phyloP scores from a whole-genome alignment of 768 basidiomycete genomes.

The Kwoniella pini region DNA sequence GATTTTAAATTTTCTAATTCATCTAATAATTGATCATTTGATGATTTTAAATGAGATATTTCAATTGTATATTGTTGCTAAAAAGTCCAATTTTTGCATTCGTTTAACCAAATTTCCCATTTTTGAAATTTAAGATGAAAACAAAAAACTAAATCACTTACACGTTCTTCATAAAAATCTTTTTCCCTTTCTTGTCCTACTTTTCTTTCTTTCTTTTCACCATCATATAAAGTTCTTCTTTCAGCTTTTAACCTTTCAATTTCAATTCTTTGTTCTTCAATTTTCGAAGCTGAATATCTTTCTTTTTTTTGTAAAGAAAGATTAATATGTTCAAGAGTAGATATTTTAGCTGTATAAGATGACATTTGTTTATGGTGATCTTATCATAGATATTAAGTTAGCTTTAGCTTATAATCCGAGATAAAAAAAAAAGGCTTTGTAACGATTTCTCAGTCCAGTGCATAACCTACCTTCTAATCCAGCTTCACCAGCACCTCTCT shows the following conservation, averaged over 20 bases:
- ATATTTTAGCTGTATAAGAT: slow-evolving; percentile 5
- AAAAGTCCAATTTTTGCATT: neutral
- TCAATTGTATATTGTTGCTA: slow-evolving; percentile 10
- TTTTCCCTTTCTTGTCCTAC: slow-evolving; percentile 33
- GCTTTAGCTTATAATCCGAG: too few species aligned
- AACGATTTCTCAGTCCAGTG: too few species aligned
- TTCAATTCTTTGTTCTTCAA: slow-evolving; percentile 35
- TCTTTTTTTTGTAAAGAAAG: slow-evolving; percentile 23
- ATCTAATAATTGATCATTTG: slow-evolving; percentile 11
- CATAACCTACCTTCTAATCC: slow-evolving; percentile 17
- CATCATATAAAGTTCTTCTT: slow-evolving; percentile 33
- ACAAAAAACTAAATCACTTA: slow-evolving; percentile 11
- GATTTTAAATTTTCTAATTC: slow-evolving; percentile 22
- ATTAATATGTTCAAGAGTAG: slow-evolving; percentile 27
- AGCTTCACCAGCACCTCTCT: slow-evolving; percentile 24
- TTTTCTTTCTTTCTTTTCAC: slow-evolving; percentile 32
- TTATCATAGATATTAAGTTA: neutral
- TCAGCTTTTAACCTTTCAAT: slow-evolving; percentile 39
- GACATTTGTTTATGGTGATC: slow-evolving; percentile 12
- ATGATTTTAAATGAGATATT: slow-evolving; percentile 17
- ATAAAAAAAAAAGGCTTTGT: too few species aligned
- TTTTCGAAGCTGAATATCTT: slow-evolving; percentile 11
- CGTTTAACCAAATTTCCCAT: too few species aligned
- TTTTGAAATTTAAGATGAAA: neutral
- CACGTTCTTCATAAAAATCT: slow-evolving; percentile 38